Percentiles rank a stretch among this genome's conserved stretches.
Conservation (phyloP, 2,329 filamentous ascomycete genomes). For the Colletotrichum theobromicola region DNA sequence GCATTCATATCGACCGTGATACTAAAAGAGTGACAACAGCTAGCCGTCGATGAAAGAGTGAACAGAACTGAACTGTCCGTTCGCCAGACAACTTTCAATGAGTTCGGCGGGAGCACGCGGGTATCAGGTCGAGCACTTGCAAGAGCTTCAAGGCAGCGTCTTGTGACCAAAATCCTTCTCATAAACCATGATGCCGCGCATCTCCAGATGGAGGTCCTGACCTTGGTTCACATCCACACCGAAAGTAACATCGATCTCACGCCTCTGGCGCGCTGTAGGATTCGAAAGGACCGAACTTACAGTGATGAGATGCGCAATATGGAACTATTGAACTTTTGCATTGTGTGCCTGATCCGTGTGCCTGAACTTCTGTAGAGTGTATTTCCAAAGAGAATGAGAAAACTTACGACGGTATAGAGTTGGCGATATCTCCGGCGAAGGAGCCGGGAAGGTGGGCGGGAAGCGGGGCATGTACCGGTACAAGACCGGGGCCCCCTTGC, state of each 20-base stretch:
- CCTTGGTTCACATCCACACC: not conserved
- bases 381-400: not conserved
- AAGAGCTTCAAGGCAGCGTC: not conserved
- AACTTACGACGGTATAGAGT: not conserved
- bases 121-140: not conserved
- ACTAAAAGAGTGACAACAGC: not conserved
- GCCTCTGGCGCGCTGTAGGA: not conserved
- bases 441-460: not conserved
- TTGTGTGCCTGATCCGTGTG: not conserved
- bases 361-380: not conserved
- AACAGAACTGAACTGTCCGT: not conserved
- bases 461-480: constrained; percentile 24
- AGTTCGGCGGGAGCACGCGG: not conserved
- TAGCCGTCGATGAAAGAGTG: not conserved
- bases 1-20: not conserved
- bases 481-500: not conserved
- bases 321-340: not conserved
- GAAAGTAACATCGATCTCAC: not conserved
- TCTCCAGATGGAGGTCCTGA: not conserved
- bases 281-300: not conserved
- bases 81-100: not conserved
- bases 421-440: not conserved
- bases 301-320: not conserved
- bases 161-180: not conserved
- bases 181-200: not conserved